Conservation (phyloP, 2,329 filamentous ascomycete species). For the Clonostachys sp. region DNA sequence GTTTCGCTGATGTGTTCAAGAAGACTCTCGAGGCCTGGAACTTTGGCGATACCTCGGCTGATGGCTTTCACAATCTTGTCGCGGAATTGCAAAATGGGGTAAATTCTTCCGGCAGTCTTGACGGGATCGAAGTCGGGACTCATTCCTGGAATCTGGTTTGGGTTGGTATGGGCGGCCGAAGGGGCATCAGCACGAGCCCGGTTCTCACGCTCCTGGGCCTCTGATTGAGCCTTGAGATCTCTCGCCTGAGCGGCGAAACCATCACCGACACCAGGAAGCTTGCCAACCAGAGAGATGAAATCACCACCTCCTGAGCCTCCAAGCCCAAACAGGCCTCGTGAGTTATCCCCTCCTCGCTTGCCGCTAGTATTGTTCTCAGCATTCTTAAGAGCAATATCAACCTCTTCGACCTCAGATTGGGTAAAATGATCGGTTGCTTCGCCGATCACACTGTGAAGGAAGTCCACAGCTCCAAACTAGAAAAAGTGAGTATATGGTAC, state of each 20-base stretch:
- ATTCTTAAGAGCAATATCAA: conserved; percentile 69
- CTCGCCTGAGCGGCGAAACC: conserved; percentile 64
- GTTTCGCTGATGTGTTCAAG: conserved; percentile 93
- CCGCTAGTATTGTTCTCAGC: conserved; percentile 48
- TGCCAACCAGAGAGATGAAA: conserved; percentile 68
- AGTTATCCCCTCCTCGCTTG: conserved; percentile 27
- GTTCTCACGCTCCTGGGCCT: conserved; percentile 60
- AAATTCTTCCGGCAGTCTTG: conserved; percentile 76
- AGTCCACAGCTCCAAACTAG: conserved; percentile 74
- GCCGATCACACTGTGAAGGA: conserved; percentile 72
- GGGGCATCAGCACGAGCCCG: conserved; percentile 21
- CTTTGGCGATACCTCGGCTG: conserved; percentile 80
- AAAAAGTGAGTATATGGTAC: conserved; percentile 8
- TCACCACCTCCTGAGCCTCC: conserved; percentile 30
- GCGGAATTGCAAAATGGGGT: conserved; percentile 89
- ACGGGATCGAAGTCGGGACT: conserved; percentile 72
- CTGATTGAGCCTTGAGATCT: conserved; percentile 54
- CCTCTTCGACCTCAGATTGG: conserved; percentile 78
- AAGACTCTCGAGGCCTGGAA: conserved; percentile 85
- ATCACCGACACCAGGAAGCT: conserved; percentile 67
- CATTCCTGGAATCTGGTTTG: conserved; percentile 67
- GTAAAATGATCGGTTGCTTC: conserved; percentile 82
- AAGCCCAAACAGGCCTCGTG: conserved; percentile 35
- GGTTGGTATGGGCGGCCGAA: conserved; percentile 33
- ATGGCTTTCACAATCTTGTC: conserved; percentile 91